Conservation (phyloP, 305 asterid genomes). For the Striga hermonthica region DNA sequence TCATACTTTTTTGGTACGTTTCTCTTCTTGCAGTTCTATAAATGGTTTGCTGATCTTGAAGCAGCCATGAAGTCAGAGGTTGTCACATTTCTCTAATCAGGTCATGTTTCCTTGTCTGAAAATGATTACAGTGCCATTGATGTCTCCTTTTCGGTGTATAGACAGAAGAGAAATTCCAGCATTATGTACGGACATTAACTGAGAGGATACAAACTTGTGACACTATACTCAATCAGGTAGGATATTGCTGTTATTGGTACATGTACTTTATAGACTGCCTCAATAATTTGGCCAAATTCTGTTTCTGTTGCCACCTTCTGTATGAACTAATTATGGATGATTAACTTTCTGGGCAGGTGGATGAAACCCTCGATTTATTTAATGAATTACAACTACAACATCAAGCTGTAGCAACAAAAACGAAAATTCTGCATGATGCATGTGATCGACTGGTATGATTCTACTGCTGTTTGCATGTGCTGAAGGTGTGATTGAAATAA, state of each 20-base stretch:
- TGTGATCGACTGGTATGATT: conserved; percentile 84
- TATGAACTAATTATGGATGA: conserved; percentile 25
- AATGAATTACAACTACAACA: conserved; percentile 92
- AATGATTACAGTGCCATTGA: conserved; percentile 21
- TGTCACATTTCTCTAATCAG: conserved; percentile 28
- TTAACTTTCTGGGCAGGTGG: conserved; percentile 58
- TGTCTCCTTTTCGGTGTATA: conserved; percentile 36
- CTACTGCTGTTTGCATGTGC: conserved; percentile 4
- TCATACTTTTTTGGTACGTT: background rate
- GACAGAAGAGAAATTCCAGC: conserved; percentile 99
- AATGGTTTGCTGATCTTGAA: conserved; percentile 93
- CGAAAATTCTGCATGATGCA: conserved; percentile 97
- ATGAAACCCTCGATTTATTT: conserved; percentile 89
- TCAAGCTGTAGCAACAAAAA: conserved; percentile 95
- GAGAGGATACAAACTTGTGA: conserved; percentile 92
- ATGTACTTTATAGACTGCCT: conserved; percentile 20
- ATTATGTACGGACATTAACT: conserved; percentile 79
- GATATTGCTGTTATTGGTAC: conserved; percentile 24
- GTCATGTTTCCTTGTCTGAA: conserved; percentile 22
- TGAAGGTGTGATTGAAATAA: background rate
- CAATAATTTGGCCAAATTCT: conserved; percentile 22
- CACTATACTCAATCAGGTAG: conserved; percentile 81
- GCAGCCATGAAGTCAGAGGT: conserved; percentile 99
- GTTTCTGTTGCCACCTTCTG: conserved; percentile 26
- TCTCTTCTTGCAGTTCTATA: conserved; percentile 71